Percentiles rank a stretch among this genome's conserved stretches.
Conservation (phyloP, 2,329 filamentous ascomycete species). For the Conoideocrella luteorostrata region DNA sequence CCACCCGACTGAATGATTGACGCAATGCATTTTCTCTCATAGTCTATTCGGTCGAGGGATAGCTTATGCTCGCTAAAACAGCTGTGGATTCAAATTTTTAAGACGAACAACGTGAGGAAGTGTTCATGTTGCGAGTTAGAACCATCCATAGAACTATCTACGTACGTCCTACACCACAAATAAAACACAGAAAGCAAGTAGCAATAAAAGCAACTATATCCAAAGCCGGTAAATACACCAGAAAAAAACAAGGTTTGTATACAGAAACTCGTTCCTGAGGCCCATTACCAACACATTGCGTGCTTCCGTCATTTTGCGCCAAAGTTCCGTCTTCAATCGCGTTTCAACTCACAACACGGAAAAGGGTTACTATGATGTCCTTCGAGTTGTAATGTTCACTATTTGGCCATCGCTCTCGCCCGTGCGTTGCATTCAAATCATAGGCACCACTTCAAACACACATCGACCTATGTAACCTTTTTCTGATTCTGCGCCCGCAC, state of each 20-base stretch:
- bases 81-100: no score
- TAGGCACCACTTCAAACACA: no score
- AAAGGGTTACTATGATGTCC: no score
- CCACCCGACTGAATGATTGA: background rate
- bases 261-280: slow-evolving; percentile 4
- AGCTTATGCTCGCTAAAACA: no score
- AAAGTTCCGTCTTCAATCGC: background rate
- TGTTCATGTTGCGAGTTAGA: no score
- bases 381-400: no score
- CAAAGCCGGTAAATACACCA: background rate
- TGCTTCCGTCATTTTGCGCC: background rate
- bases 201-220: slow-evolving; percentile 4
- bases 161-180: background rate
- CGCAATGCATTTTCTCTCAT: background rate
- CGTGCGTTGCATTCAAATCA: no score
- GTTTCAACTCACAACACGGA: no score
- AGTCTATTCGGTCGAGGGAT: no score
- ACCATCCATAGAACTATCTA: background rate
- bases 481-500: background rate
- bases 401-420: no score
- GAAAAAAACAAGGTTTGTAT: slow-evolving; percentile 3
- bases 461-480: background rate
- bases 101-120: no score
- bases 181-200: background rate
- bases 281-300: slow-evolving; percentile 1